These are phyloP conservation scores for Nemania serpens DNA, from an alignment of 2,329 filamentous ascomycete species.

Conservation along the genomic window DNA sequence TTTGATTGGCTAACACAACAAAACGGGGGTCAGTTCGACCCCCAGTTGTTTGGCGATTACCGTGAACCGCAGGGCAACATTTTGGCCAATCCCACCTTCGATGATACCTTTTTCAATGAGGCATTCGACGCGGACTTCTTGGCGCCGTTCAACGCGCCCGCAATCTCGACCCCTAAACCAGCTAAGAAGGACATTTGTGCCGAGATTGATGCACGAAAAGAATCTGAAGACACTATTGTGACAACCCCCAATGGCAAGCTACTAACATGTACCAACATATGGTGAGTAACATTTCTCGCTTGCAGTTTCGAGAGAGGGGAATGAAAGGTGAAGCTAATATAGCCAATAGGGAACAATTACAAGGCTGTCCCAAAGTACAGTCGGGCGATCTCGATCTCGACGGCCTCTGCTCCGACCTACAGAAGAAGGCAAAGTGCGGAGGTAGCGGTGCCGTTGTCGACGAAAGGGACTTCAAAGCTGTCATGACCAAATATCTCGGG, in stretches of 20 bases:
- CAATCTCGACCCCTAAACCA: slow-evolving; percentile 45
- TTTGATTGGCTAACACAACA: slow-evolving; percentile 79
- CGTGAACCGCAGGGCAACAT: slow-evolving; percentile 87
- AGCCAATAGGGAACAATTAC: slow-evolving; percentile 78
- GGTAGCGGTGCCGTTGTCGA: slow-evolving; percentile 88
- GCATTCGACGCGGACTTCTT: slow-evolving; percentile 81
- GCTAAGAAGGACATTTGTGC: slow-evolving; percentile 69
- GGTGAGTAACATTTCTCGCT: slow-evolving; percentile 62
- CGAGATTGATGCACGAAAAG: slow-evolving; percentile 76
- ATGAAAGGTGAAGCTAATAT: slow-evolving; percentile 45
- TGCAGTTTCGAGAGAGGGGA: slow-evolving; percentile 4
- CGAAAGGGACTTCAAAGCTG: slow-evolving; percentile 83
- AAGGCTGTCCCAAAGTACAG: slow-evolving; percentile 84
- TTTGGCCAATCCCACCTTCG: slow-evolving; percentile 70
- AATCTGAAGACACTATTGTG: slow-evolving; percentile 70
- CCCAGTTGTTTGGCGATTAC: slow-evolving; percentile 89
- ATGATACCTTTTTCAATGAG: slow-evolving; percentile 72
- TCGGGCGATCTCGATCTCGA: slow-evolving; percentile 94
- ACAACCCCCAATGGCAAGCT: slow-evolving; percentile 62
- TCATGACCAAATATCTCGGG: slow-evolving; percentile 67
- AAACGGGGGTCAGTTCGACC: slow-evolving; percentile 86
- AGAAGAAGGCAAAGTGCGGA: slow-evolving; percentile 94
- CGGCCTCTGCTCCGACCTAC: slow-evolving; percentile 86
- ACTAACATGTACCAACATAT: slow-evolving; percentile 88
- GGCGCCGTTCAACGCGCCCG: slow-evolving; percentile 75